phyloP scores from a whole-genome alignment of 129 eudicot species.

The Escallonia rubra region DNA sequence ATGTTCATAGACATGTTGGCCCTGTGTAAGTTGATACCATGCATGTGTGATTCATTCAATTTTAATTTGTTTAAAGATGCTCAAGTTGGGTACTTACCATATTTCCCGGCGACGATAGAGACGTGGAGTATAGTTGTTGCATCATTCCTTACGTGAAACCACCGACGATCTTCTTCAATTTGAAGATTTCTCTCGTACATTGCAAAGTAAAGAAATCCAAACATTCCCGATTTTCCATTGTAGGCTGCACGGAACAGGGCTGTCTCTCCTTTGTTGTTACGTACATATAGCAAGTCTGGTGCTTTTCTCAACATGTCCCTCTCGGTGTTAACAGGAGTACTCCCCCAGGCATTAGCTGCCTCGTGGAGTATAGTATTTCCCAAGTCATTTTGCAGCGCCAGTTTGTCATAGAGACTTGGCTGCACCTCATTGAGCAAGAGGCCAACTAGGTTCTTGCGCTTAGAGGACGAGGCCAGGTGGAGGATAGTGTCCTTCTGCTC shows the following conservation, averaged over 20 bases:
- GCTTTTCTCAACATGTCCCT: conserved; percentile 13
- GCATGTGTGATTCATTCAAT: too few species aligned
- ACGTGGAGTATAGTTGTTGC: conserved; percentile 24
- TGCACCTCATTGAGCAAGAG: too few species aligned
- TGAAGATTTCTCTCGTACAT: too few species aligned
- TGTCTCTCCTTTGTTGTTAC: conserved; percentile 21
- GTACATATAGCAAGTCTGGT: conserved; percentile 18
- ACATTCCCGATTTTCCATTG: too few species aligned
- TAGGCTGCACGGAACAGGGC: conserved; percentile 27
- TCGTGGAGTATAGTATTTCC: conserved; percentile 26
- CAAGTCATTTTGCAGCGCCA: conserved; percentile 11
- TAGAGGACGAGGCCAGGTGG: conserved; percentile 22
- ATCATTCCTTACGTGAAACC: conserved; percentile 10
- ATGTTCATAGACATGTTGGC: too few species aligned
- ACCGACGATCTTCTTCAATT: not conserved
- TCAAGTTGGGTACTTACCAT: conserved; percentile 11
- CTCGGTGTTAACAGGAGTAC: conserved; percentile 1
- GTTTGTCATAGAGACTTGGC: too few species aligned
- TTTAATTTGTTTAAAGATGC: too few species aligned
- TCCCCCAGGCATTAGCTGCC: conserved; percentile 15
- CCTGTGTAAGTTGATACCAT: too few species aligned
- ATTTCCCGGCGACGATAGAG: conserved; percentile 17
- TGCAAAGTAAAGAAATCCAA: too few species aligned
- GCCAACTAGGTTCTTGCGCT: not conserved
- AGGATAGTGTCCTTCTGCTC: conserved; percentile 19